These are phyloP conservation scores for Aspergillus baeticus DNA, from an alignment of 495 filamentous ascomycete species.

Conservation along the genomic window DNA sequence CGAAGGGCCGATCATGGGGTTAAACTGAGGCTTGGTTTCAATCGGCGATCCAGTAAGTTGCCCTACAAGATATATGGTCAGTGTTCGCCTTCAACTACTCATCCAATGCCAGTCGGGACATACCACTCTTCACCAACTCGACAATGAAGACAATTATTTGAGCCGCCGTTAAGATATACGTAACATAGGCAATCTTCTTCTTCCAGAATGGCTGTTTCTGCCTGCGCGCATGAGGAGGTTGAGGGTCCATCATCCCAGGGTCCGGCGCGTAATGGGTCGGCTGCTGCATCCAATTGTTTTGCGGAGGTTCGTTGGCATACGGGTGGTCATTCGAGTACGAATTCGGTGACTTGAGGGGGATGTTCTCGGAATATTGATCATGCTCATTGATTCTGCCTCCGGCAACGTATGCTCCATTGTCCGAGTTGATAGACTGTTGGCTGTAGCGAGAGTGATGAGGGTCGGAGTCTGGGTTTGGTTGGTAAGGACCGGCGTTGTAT, in stretches of 20 bases:
- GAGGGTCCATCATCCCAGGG: slow-evolving; percentile 25
- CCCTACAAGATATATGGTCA: slow-evolving; percentile 20
- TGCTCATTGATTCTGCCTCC: slow-evolving; percentile 35
- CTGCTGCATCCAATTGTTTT: slow-evolving; percentile 41
- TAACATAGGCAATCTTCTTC: slow-evolving; percentile 74
- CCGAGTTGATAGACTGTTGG: slow-evolving; percentile 41
- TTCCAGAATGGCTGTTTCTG: slow-evolving; percentile 51
- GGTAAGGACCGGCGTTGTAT: slow-evolving; percentile 27
- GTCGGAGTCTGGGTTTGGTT: slow-evolving; percentile 24
- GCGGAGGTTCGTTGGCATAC: slow-evolving; percentile 27
- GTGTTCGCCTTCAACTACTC: not conserved
- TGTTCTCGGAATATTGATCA: slow-evolving; percentile 52
- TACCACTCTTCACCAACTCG: slow-evolving; percentile 81
- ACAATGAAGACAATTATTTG: slow-evolving; percentile 88
- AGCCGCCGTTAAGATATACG: slow-evolving; percentile 73
- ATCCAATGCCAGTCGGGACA: slow-evolving; percentile 18
- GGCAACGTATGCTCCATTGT: slow-evolving; percentile 29
- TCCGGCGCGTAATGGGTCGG: slow-evolving; percentile 41
- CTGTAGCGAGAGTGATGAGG: slow-evolving; percentile 41
- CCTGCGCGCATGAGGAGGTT: slow-evolving; percentile 19
- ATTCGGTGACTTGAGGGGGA: slow-evolving; percentile 43
- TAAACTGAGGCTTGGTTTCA: slow-evolving; percentile 80
- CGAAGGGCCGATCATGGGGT: slow-evolving; percentile 95
- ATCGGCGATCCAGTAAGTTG: slow-evolving; percentile 65
- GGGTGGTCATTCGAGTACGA: slow-evolving; percentile 30